Conservation (phyloP, 148 eudicot species). For the Chenopodium suecicum region DNA sequence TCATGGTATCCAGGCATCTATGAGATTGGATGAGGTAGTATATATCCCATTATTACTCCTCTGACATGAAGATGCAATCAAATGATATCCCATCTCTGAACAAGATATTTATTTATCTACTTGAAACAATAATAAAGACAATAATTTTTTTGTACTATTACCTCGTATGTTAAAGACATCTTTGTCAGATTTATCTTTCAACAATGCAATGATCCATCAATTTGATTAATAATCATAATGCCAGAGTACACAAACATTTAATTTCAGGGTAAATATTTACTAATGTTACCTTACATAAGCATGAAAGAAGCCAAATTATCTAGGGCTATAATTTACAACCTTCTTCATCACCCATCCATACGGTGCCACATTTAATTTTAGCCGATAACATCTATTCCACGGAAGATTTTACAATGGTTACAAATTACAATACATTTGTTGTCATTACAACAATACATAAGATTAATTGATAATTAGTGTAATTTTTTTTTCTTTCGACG, state of each 20-base stretch:
- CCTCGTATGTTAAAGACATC: not conserved
- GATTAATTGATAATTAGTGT: no score
- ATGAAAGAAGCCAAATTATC: not conserved
- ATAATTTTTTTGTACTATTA: conserved; percentile 11
- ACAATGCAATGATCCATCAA: not conserved
- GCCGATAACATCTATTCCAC: not conserved
- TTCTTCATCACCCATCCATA: conserved; percentile 1
- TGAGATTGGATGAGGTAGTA: not conserved
- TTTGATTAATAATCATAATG: not conserved
- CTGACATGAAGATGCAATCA: conserved; percentile 20
- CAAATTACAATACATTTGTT: not conserved
- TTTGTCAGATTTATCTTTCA: conserved; percentile 23
- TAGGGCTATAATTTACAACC: not conserved
- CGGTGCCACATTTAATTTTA: conserved; percentile 1
- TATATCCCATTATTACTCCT: conserved; percentile 10
- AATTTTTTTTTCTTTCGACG: not conserved
- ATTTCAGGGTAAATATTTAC: conserved; percentile 1
- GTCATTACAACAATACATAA: no score
- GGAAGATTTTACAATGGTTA: not conserved
- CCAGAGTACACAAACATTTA: not conserved
- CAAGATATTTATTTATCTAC: conserved; percentile 6
- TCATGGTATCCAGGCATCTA: not conserved
- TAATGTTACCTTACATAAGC: conserved; percentile 16
- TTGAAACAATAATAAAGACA: not conserved
- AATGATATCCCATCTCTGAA: conserved; percentile 6